Percentiles rank a stretch among this genome's conserved stretches.
Evolutionary conservation across 371 early-diverging fungal species (phyloP).

Genomic region (Mycotypha africana): DNA sequence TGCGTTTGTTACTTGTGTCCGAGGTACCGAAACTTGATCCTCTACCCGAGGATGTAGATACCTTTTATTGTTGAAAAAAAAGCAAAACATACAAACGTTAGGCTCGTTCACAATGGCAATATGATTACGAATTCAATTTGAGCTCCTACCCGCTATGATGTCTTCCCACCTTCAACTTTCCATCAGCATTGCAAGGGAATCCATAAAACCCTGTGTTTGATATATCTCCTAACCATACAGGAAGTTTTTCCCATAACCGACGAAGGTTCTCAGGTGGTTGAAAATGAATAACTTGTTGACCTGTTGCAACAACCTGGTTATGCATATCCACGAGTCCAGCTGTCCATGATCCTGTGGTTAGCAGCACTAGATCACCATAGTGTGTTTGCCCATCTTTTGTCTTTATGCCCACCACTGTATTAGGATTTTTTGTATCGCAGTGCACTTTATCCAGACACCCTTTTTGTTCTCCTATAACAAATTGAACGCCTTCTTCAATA

Average conservation of each 20-base stretch:
- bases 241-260: slow-evolving; percentile 21
- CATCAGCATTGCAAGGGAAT: slow-evolving; percentile 34
- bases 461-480: slow-evolving; percentile 23
- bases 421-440: slow-evolving; percentile 7
- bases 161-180: slow-evolving; percentile 36
- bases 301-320: slow-evolving; percentile 36
- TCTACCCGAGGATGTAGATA: slow-evolving; percentile 22
- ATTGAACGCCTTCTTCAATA: slow-evolving; percentile 24
- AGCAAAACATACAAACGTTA: too few species aligned
- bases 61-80: not conserved
- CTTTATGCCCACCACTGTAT: slow-evolving; percentile 32
- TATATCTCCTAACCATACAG: slow-evolving; percentile 52
- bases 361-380: slow-evolving; percentile 34
- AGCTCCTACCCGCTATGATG: slow-evolving; percentile 36
- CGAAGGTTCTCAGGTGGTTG: slow-evolving; percentile 11
- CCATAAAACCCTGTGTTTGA: slow-evolving; percentile 41
- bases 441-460: slow-evolving; percentile 15
- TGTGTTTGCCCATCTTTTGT: slow-evolving; percentile 39
- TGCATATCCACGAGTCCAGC: slow-evolving; percentile 37
- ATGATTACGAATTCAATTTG: not conserved
- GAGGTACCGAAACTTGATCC: slow-evolving; percentile 33
- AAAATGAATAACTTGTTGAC: slow-evolving; percentile 52
- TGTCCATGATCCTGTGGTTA: slow-evolving; percentile 58
- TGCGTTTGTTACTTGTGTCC: slow-evolving; percentile 34
- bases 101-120: not conserved